Evolutionary conservation across 140 eudicot species (phyloP).

Genomic region (Ambrosia hybrid): DNA sequence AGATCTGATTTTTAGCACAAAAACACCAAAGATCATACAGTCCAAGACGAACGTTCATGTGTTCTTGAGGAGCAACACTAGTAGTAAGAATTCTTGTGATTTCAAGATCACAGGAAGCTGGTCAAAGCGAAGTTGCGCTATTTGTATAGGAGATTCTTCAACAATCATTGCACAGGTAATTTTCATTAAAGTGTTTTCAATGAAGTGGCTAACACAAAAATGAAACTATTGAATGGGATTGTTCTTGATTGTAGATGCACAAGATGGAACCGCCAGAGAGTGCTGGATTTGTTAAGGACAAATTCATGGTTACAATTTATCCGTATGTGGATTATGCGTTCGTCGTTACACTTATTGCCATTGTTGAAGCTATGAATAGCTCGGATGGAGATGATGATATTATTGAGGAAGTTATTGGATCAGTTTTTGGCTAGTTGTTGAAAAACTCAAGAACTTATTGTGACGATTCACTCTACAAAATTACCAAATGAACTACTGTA

Average conservation of each 20-base stretch:
- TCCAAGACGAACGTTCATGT: background rate
- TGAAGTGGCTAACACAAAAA: background rate
- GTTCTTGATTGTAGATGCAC: conserved; percentile 14
- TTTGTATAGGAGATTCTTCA: background rate
- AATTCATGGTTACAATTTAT: background rate
- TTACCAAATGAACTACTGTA: too few relatives aligned
- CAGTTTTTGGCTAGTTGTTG: background rate
- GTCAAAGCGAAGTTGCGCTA: background rate
- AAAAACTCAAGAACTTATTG: background rate
- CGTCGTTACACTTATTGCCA: background rate
- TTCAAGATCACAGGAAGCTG: conserved; percentile 4
- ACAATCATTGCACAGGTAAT: conserved; percentile 4
- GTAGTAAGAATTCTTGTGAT: background rate
- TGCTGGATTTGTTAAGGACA: background rate
- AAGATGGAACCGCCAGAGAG: conserved; percentile 1
- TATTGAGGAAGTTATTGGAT: background rate
- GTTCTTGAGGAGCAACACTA: background rate
- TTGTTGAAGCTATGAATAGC: conserved; percentile 4
- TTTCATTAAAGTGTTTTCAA: background rate
- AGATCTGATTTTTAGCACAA: background rate
- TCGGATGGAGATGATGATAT: background rate
- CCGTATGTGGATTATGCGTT: conserved; percentile 5
- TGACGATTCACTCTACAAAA: background rate
- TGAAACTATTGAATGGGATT: background rate
- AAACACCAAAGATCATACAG: background rate